A percentile compares a stretch with the other conserved stretches of the same genome.
Evolutionary conservation across 305 asterid genomes (phyloP).

Genomic region (Fraxinus ornus): DNA sequence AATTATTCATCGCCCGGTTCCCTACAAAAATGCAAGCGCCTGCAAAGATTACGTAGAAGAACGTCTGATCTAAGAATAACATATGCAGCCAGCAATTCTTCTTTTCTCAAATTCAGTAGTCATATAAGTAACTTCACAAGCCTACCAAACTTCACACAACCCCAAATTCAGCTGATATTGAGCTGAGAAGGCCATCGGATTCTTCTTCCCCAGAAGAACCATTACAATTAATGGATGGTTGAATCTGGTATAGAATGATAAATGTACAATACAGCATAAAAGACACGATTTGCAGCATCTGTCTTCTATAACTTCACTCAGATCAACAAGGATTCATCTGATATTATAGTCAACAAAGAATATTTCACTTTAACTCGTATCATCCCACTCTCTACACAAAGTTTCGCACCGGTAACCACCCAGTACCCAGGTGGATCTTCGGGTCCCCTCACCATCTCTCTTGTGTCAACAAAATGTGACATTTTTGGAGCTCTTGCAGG

Average conservation of each 20-base stretch:
- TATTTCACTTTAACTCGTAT: conserved; percentile 71
- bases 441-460: conserved; percentile 87
- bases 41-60: background rate
- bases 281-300: conserved; percentile 1
- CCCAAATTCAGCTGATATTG: background rate
- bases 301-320: conserved; percentile 28
- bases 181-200: background rate
- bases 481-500: conserved; percentile 79
- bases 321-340: conserved; percentile 63
- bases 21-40: background rate
- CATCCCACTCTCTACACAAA: conserved; percentile 74
- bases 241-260: conserved; percentile 14
- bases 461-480: conserved; percentile 73
- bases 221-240: background rate
- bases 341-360: conserved; percentile 68
- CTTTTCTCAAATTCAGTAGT: background rate
- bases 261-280: conserved; percentile 25
- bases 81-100: background rate
- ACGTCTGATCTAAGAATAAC: background rate
- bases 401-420: conserved; percentile 87
- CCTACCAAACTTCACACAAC: too few relatives aligned
- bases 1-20: background rate
- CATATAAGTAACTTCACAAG: background rate
- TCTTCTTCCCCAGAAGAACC: background rate
- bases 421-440: conserved; percentile 87